Percentiles rank a stretch among this genome's conserved stretches.
phyloP scores from a whole-genome alignment of 257 asterid species.

The Penstemon newberryi region DNA sequence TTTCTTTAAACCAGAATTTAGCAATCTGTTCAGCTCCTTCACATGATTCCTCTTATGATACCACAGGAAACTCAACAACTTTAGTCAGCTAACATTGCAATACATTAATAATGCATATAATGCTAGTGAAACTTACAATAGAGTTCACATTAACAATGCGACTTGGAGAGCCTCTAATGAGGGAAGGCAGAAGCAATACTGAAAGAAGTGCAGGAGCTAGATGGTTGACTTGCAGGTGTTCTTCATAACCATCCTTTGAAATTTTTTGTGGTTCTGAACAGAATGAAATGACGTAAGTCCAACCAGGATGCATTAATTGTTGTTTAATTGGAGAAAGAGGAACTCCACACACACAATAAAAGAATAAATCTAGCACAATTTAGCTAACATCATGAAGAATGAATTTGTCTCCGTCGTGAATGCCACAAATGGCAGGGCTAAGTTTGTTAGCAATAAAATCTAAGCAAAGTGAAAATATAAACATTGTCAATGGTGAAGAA shows the following conservation, averaged over 20 bases:
- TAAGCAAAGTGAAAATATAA: not conserved
- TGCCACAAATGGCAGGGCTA: not conserved
- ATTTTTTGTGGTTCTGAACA: conserved; percentile 81
- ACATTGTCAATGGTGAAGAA: not conserved
- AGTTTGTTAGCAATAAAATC: not conserved
- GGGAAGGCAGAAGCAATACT: conserved; percentile 83
- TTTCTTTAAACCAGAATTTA: not conserved
- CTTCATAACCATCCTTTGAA: conserved; percentile 84
- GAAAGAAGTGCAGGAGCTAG: conserved; percentile 97
- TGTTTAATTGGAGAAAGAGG: not conserved
- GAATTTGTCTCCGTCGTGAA: not conserved
- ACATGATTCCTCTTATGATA: conserved; percentile 4
- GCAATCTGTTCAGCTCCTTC: not conserved
- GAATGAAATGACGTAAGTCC: conserved; percentile 21
- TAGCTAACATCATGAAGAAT: not conserved
- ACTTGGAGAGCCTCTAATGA: conserved; percentile 92
- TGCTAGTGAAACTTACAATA: conserved; percentile 55
- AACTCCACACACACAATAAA: not conserved
- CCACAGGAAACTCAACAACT: conserved; percentile 10
- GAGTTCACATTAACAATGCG: conserved; percentile 90
- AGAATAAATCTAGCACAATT: not conserved
- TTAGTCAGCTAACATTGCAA: conserved; percentile 4
- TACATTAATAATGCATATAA: conserved; percentile 21
- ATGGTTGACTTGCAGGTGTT: conserved; percentile 97
- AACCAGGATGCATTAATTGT: conserved; percentile 17